These are phyloP conservation scores for Trichoderma sp. DNA, from an alignment of 2,329 filamentous ascomycete species.

Conservation along the genomic window DNA sequence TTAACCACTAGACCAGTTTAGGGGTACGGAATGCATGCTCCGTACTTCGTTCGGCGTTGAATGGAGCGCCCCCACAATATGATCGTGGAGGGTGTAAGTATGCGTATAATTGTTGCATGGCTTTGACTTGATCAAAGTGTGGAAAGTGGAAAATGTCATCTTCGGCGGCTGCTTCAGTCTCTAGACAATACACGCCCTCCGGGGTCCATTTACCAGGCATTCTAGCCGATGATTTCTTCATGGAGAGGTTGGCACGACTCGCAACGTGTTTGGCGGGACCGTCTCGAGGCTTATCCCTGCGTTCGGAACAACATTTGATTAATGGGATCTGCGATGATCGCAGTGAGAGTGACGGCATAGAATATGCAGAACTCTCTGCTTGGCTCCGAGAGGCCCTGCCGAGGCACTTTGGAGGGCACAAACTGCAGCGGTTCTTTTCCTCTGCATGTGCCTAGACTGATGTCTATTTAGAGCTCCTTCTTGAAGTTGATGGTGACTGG, in stretches of 20 bases:
- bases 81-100: slow-evolving; percentile 12
- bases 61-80: slow-evolving; percentile 1
- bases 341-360: background rate
- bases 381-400: background rate
- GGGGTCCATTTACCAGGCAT: background rate
- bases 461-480: background rate
- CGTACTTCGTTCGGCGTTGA: background rate
- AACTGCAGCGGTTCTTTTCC: background rate
- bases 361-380: background rate
- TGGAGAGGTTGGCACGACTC: background rate
- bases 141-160: background rate
- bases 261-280: background rate
- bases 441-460: background rate
- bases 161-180: background rate
- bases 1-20: background rate
- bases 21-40: background rate
- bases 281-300: background rate
- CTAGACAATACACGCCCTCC: background rate
- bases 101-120: slow-evolving; percentile 15
- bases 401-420: background rate
- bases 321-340: background rate
- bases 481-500: background rate
- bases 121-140: background rate
- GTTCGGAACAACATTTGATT: background rate
- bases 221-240: background rate